Conservation (phyloP, 176 grass and related monocot genomes). For the Neostapfia colusana region DNA sequence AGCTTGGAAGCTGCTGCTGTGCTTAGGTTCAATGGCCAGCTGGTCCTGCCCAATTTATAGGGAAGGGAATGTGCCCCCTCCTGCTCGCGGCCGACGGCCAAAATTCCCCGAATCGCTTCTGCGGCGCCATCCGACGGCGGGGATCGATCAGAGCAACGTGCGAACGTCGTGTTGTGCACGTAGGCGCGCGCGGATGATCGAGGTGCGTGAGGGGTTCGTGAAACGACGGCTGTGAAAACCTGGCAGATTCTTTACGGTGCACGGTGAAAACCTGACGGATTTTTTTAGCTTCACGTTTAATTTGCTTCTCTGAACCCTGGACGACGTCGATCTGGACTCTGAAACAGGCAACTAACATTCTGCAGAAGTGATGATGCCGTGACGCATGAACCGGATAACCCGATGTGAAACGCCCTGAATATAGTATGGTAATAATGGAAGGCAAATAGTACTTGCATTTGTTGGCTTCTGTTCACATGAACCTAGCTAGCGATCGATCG, state of each 20-base stretch:
- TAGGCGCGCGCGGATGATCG: neutral
- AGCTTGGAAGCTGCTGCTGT: constrained; percentile 15
- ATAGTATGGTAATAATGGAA: constrained; percentile 43
- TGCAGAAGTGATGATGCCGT: neutral
- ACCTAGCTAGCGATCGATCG: neutral
- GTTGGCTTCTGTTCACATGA: constrained; percentile 1
- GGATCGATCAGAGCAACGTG: neutral
- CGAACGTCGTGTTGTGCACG: constrained; percentile 26
- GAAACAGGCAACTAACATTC: constrained; percentile 8
- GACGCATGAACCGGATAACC: neutral
- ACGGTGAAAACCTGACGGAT: neutral
- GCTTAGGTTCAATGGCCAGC: constrained; percentile 21
- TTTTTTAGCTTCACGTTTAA: too few relatives aligned
- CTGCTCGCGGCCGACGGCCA: neutral
- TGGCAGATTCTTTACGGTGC: neutral
- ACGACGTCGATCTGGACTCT: constrained; percentile 19
- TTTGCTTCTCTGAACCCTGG: constrained; percentile 12
- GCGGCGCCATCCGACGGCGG: constrained; percentile 20
- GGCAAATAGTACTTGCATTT: constrained; percentile 23
- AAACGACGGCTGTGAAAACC: constrained; percentile 24
- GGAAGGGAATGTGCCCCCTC: neutral
- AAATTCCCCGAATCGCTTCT: constrained; percentile 4
- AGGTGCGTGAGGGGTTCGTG: neutral
- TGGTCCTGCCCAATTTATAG: constrained; percentile 43
- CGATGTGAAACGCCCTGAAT: constrained; percentile 40